Evolutionary conservation across 2,329 filamentous ascomycete genomes (phyloP).

Genomic region (Zymoseptoria crescenta): DNA sequence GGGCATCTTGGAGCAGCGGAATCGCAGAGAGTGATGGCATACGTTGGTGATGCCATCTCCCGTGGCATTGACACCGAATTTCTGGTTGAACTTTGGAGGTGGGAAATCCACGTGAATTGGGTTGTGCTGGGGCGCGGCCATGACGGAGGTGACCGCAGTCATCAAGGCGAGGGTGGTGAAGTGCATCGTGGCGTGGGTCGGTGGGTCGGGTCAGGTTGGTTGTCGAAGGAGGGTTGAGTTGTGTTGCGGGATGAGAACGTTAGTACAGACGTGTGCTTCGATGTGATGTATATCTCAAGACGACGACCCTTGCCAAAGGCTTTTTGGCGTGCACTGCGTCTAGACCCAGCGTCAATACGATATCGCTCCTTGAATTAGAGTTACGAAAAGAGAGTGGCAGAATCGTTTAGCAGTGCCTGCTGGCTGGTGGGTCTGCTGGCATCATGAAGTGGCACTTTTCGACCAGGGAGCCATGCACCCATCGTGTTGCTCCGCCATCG

Average conservation of each 20-base stretch:
- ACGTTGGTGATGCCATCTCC: background rate
- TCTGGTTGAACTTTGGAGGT: background rate
- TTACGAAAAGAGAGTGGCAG: background rate
- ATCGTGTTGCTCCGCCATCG: background rate
- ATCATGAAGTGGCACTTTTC: background rate
- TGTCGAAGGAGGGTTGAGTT: background rate
- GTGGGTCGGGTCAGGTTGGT: background rate
- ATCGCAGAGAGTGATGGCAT: too few species aligned
- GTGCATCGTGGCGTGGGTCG: background rate
- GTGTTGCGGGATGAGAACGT: too few species aligned
- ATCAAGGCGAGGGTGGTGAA: background rate
- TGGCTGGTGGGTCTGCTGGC: background rate
- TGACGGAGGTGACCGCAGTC: background rate
- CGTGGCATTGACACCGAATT: background rate
- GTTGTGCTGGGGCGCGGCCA: background rate
- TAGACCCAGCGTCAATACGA: background rate
- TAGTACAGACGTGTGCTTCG: background rate
- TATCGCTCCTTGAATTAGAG: background rate
- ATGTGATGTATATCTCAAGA: background rate
- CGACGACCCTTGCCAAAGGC: background rate
- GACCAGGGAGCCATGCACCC: background rate
- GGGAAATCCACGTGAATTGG: background rate
- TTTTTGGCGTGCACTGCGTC: background rate
- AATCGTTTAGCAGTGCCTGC: background rate
- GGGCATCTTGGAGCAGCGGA: too few species aligned